phyloP scores from a whole-genome alignment of 129 eudicot genomes.

The Centrapalus pauciflorus region DNA sequence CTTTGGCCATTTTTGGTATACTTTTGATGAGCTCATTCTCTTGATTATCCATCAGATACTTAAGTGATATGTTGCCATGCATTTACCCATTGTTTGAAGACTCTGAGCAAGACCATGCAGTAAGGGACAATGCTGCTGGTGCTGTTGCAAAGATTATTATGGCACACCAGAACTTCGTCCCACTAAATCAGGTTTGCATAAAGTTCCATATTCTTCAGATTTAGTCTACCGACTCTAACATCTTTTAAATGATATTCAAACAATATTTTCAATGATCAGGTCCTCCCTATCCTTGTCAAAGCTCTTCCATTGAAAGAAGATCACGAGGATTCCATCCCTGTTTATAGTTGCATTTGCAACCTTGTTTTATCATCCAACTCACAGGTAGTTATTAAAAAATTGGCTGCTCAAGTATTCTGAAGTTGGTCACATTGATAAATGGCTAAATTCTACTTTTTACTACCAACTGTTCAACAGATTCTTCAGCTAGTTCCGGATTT shows the following conservation, averaged over 20 bases:
- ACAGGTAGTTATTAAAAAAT: conserved; percentile 42
- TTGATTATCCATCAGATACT: conserved; percentile 48
- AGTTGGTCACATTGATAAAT: conserved; percentile 20
- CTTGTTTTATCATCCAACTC: conserved; percentile 84
- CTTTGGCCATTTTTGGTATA: background rate
- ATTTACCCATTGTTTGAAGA: conserved; percentile 80
- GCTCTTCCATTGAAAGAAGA: conserved; percentile 93
- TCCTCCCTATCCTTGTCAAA: conserved; percentile 70
- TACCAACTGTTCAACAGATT: conserved; percentile 42
- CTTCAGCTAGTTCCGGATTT: conserved; percentile 70
- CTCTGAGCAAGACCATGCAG: conserved; percentile 84
- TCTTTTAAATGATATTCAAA: background rate
- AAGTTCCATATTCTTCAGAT: background rate
- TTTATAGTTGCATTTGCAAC: conserved; percentile 72
- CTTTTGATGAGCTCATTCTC: conserved; percentile 1
- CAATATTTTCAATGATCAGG: conserved; percentile 39
- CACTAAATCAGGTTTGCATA: conserved; percentile 62
- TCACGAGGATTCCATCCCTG: conserved; percentile 78
- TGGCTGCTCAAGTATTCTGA: background rate
- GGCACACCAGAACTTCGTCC: conserved; percentile 66
- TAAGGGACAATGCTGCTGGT: conserved; percentile 93
- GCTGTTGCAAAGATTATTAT: conserved; percentile 94
- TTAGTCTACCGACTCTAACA: background rate
- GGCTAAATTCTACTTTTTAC: background rate
- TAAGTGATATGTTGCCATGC: conserved; percentile 55